Percentiles rank a stretch among this genome's conserved stretches.
Conservation (phyloP, 352 stramenopile species). For the Achlya hypogyna region DNA sequence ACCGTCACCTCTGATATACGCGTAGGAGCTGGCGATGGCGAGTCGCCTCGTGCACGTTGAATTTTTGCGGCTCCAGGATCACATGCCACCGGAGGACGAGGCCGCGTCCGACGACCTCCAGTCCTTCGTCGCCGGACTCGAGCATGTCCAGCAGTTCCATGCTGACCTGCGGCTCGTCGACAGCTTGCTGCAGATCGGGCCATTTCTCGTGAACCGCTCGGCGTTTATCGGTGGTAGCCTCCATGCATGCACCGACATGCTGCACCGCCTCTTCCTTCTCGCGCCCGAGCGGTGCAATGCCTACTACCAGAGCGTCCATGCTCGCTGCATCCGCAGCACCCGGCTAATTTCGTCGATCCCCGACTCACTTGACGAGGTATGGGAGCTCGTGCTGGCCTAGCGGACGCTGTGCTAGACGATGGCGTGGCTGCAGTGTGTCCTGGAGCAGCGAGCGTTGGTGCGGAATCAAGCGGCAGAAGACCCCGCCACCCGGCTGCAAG, state of each 20-base stretch:
- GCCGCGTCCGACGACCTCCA: neutral
- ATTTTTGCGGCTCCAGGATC: neutral
- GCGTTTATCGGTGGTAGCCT: constrained; percentile 4
- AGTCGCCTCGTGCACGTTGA: neutral
- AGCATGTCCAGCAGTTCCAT: neutral
- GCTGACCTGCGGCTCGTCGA: neutral
- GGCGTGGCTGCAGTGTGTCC: neutral
- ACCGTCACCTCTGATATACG: neutral
- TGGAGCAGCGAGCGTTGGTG: neutral
- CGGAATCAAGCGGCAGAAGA: neutral
- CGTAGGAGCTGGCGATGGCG: neutral
- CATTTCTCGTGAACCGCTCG: constrained; percentile 1
- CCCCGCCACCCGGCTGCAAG: neutral
- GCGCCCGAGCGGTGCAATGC: neutral
- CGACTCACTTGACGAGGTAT: constrained; percentile 5
- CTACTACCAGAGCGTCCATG: neutral
- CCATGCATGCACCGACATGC: neutral
- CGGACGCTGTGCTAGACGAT: neutral
- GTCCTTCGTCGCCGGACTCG: neutral
- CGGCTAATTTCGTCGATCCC: neutral
- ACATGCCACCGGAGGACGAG: neutral
- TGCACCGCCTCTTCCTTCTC: neutral
- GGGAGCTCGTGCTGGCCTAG: no score
- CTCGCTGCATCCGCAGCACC: neutral
- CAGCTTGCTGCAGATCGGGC: constrained; percentile 1